Evolutionary conservation across 345 rosid species (phyloP).

Genomic region (Durio zibethinus): DNA sequence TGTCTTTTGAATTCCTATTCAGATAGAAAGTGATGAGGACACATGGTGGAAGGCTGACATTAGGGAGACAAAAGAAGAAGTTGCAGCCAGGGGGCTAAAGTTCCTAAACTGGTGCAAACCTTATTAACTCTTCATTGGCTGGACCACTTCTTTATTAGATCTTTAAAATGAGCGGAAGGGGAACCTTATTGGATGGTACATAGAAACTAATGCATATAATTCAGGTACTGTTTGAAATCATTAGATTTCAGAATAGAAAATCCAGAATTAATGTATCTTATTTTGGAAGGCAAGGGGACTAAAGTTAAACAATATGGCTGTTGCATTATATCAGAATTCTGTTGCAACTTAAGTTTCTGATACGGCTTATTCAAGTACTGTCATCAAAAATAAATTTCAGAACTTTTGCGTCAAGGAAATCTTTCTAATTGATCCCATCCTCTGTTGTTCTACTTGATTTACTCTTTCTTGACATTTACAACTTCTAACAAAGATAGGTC

Average conservation of each 20-base stretch:
- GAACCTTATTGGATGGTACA: background rate
- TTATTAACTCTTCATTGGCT: background rate
- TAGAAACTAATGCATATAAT: background rate
- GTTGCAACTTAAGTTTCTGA: slow-evolving; percentile 3
- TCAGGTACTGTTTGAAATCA: background rate
- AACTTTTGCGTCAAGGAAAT: background rate
- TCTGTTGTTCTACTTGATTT: background rate
- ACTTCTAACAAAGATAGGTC: background rate
- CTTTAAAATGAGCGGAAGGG: background rate
- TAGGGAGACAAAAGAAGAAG: slow-evolving; percentile 81
- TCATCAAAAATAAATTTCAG: background rate
- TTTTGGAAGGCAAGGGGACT: background rate
- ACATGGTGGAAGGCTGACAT: slow-evolving; percentile 70
- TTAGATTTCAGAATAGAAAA: background rate
- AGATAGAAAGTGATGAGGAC: slow-evolving; percentile 84
- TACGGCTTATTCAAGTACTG: background rate
- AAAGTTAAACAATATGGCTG: background rate
- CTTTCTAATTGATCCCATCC: background rate
- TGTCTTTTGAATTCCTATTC: slow-evolving; percentile 28
- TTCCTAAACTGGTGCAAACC: slow-evolving; percentile 69
- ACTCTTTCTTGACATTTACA: background rate
- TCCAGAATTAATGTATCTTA: background rate
- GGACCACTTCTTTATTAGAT: background rate
- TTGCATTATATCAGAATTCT: background rate
- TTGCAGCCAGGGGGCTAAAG: slow-evolving; percentile 68